Percentiles rank a stretch among this genome's conserved stretches.
phyloP scores from a whole-genome alignment of 495 filamentous ascomycete genomes.

The Oidiodendron maius region DNA sequence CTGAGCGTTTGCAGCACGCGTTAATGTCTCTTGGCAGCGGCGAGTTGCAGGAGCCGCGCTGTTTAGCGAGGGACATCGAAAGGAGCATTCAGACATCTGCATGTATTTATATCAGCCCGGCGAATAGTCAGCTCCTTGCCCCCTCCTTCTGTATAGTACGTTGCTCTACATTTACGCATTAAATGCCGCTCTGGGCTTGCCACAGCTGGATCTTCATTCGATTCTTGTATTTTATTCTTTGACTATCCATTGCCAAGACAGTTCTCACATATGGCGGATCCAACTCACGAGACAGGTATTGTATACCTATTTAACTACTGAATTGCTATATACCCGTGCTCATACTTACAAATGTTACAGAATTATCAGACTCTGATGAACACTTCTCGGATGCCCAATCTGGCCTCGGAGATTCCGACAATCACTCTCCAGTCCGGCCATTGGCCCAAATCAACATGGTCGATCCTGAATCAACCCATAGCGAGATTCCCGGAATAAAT shows the following conservation, averaged over 20 bases:
- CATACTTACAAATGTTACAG: conserved; percentile 28
- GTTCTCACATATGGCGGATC: no score
- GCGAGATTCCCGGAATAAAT: conserved; percentile 83
- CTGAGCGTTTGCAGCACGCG: no score
- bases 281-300: no score
- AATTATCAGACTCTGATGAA: conserved; percentile 71
- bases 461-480: conserved; percentile 61
- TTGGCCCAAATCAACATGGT: conserved; percentile 78
- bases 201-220: background rate
- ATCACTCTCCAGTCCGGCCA: conserved; percentile 59
- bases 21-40: conserved; percentile 2
- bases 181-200: no score
- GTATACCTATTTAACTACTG: no score
- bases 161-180: no score
- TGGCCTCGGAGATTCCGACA: conserved; percentile 33
- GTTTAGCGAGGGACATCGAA: background rate
- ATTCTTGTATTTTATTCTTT: conserved; percentile 2
- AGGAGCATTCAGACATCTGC: no score
- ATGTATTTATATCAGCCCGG: no score
- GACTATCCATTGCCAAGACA: no score
- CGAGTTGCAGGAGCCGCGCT: conserved; percentile 4
- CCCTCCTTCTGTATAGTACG: no score
- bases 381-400: conserved; percentile 90
- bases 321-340: no score
- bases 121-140: no score